Evolutionary conservation across 176 grass and related monocot genomes (phyloP), one percentile per base, ranked within the genome.

Genomic region (Eleusine indica): DNA sequence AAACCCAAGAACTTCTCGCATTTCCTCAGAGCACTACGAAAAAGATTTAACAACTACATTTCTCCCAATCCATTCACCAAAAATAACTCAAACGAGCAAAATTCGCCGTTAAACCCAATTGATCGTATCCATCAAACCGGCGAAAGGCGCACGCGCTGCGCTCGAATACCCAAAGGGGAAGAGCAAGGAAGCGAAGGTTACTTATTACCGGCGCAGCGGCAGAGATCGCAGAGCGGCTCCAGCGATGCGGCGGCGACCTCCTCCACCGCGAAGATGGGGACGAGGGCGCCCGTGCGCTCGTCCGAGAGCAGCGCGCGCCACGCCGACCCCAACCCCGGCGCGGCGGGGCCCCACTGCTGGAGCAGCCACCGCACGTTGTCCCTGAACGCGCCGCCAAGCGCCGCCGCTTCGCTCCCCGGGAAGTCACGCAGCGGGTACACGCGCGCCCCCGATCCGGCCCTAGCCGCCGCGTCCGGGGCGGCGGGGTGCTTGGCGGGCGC

Each of bases 151-250:
- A 58, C 52, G 6, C 39, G 10, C 4, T 29, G 21, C 19, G 41
- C 54, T 53, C 75, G 48, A 63, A 41, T 78, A 38, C 54, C 42
- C 28, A 67, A 79, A 60, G 25, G 56, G 6, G 41, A 29, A 29
- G 16, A 35, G 39, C 9, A 9, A 6, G 1, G 78, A 47, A 57
- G 53, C n/a, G 75, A 54, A 52, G 60, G 69, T 30, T 9, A 54
- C 89, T 86, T 71, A 94, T 86, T 71, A 94, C 93, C 93, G 32
- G 84, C 75, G 78, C 90, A 90, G 70, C 93, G 90, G 85, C 93
- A 94, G 51, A 83, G 56, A 75, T 66, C 74, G 87, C 93, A 94
- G 79, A 94, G 83, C 74, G 93, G 90, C 10, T 51, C 61, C 25
- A 82, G 51, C 0, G 87, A 94, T 19, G 75, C 66, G 12, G 79